Base-by-base conservation (phyloP, 768 basidiomycete genomes). In the Tephrocybe rancida region DNA sequence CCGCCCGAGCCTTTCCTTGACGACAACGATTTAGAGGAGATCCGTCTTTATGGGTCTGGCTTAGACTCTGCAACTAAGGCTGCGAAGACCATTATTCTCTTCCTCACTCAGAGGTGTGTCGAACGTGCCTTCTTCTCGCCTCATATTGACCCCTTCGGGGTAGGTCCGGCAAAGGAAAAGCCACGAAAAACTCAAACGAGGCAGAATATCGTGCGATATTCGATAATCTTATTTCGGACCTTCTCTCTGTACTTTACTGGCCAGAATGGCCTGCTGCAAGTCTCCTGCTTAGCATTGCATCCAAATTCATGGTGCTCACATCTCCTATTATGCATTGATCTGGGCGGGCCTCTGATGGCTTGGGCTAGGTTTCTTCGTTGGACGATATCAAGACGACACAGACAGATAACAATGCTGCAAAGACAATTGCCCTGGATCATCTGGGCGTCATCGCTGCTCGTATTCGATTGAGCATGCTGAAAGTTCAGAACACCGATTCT, bases 261-360 rank as follows among this genome's bases (percentile, higher is more conserved):
- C 95, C 97, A 0, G 97, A 99, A 70, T 99, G 96, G 95, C 97
- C 97, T 5, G 95, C 92, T 9, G 92, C 97, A 1, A 81, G 86
- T 38, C 70, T 97, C 16, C 76, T 97, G 34, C 72, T 98, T 32
- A 83, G 80, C 39, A 87, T 97, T 43, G 83, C 87, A 6, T 89
- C 86, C 58, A 89, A 87, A 65, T 87, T 86, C 60, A 92, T 98
- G 92, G 95, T 93, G 55, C 3, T n/a, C n/a, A n/a, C 24, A 22
- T 27, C 48, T 16, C 38, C 44, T 35, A 30, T 9, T 24, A 29
- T 9, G 4, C 27, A 21, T 37, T 16, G 19, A 25, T 18, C 44
- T n/a, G n/a, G 22, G 26, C 25, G 16, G 45, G 47, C 18, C 22
- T 3, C 9, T 49, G 10, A 14, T 48, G 5, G 22, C 34, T 16